Conservation (phyloP, 2,329 filamentous ascomycete species). For the Aspergillus pseudoterreus region DNA sequence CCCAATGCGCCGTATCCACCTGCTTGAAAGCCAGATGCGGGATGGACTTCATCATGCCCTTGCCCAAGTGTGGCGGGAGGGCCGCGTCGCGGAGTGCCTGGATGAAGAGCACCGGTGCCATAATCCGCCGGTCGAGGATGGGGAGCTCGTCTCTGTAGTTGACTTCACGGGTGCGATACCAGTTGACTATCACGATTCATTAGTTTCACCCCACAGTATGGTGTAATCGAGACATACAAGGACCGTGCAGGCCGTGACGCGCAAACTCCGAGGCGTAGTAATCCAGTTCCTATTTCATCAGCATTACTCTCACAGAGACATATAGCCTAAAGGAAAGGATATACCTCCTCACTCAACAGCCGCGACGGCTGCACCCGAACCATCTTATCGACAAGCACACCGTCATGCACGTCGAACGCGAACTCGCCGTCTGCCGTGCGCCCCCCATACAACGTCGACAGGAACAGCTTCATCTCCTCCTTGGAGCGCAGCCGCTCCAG, state of each 20-base stretch:
- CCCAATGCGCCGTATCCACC: constrained; percentile 77
- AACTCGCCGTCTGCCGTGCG: constrained; percentile 52
- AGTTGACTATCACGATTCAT: constrained; percentile 56
- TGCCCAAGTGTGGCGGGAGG: constrained; percentile 67
- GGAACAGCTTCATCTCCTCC: constrained; percentile 64
- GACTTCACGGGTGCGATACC: constrained; percentile 72
- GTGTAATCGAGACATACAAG: constrained; percentile 45
- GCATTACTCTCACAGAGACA: background rate
- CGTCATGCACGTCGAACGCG: constrained; percentile 58
- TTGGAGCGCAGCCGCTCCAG: constrained; percentile 58
- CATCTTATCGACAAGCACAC: constrained; percentile 63
- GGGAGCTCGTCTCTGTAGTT: constrained; percentile 72
- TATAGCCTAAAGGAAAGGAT: constrained; percentile 8
- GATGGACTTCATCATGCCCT: constrained; percentile 66
- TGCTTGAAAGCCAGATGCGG: constrained; percentile 61
- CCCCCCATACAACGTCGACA: constrained; percentile 70
- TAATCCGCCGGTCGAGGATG: constrained; percentile 42
- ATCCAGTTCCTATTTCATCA: constrained; percentile 58
- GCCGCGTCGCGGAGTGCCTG: constrained; percentile 67
- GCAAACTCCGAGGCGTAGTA: constrained; percentile 71
- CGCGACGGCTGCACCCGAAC: constrained; percentile 53
- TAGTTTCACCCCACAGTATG: background rate
- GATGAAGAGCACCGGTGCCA: constrained; percentile 70
- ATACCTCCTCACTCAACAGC: constrained; percentile 60
- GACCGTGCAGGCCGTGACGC: constrained; percentile 71